Conservation (phyloP, 2,329 filamentous ascomycete species). For the Pochonia chlamydosporia region DNA sequence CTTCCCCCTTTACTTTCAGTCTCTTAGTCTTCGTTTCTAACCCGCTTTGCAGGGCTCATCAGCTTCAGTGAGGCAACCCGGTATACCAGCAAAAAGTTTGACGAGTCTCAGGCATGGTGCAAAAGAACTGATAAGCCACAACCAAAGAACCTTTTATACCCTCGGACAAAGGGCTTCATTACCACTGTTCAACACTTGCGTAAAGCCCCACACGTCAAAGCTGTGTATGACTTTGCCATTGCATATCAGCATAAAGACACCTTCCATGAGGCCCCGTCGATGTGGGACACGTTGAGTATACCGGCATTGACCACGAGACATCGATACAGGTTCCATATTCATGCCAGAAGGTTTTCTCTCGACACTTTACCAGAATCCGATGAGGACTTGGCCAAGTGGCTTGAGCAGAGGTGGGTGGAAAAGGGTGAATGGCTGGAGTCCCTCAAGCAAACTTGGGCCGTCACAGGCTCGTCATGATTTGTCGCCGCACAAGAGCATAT, state of each 20-base stretch:
- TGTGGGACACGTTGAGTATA: constrained; percentile 46
- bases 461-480: constrained; percentile 3
- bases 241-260: constrained; percentile 40
- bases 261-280: constrained; percentile 42
- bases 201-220: constrained; percentile 43
- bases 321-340: constrained; percentile 44
- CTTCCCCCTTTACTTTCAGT: no score
- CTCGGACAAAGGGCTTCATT: constrained; percentile 55
- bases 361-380: constrained; percentile 42
- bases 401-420: constrained; percentile 47
- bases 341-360: constrained; percentile 42
- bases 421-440: constrained; percentile 46
- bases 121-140: constrained; percentile 41
- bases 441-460: constrained; percentile 14
- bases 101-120: constrained; percentile 47
- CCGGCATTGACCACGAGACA: constrained; percentile 29
- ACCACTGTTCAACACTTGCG: constrained; percentile 51
- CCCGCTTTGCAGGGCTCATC: constrained; percentile 47
- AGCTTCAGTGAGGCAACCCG: constrained; percentile 60
- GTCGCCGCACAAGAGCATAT: not conserved
- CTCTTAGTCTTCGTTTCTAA: no score
- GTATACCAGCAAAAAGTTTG: constrained; percentile 48
- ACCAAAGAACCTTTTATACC: constrained; percentile 53
- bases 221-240: constrained; percentile 51
- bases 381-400: constrained; percentile 42